Evolutionary conservation across 2,329 filamentous ascomycete species (phyloP).

Genomic region (Colletotrichum kahawae): DNA sequence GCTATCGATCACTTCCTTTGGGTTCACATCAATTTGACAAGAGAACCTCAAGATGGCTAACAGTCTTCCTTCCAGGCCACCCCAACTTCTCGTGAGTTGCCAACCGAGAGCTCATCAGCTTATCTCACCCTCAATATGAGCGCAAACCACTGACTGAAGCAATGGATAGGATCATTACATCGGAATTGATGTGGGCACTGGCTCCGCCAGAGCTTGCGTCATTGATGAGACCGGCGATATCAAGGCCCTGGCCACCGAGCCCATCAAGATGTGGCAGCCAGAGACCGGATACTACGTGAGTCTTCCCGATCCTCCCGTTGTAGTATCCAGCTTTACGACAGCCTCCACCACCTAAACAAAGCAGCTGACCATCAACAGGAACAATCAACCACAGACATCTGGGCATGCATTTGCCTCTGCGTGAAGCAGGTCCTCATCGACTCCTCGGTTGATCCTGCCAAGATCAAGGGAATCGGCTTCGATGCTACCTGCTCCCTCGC

Average conservation of each 20-base stretch:
- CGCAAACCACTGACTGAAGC: background rate
- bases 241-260: constrained; percentile 72
- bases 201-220: constrained; percentile 93
- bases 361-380: constrained; percentile 56
- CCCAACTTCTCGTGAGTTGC: constrained; percentile 16
- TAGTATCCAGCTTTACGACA: background rate
- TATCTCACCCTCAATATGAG: too few species aligned
- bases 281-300: constrained; percentile 76
- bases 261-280: constrained; percentile 83
- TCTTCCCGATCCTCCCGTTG: background rate
- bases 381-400: constrained; percentile 98
- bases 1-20: background rate
- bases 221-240: constrained; percentile 94
- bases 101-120: background rate
- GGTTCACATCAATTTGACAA: background rate
- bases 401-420: constrained; percentile 90
- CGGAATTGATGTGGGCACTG: constrained; percentile 95
- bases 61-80: background rate
- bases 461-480: constrained; percentile 91
- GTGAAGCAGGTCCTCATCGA: constrained; percentile 84
- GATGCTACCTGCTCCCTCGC: constrained; percentile 98
- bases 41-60: background rate
- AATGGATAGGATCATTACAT: constrained; percentile 65
- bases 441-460: constrained; percentile 76
- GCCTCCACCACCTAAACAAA: background rate